Conservation (phyloP, 129 eudicot species). For the Flaveria bidentis region DNA sequence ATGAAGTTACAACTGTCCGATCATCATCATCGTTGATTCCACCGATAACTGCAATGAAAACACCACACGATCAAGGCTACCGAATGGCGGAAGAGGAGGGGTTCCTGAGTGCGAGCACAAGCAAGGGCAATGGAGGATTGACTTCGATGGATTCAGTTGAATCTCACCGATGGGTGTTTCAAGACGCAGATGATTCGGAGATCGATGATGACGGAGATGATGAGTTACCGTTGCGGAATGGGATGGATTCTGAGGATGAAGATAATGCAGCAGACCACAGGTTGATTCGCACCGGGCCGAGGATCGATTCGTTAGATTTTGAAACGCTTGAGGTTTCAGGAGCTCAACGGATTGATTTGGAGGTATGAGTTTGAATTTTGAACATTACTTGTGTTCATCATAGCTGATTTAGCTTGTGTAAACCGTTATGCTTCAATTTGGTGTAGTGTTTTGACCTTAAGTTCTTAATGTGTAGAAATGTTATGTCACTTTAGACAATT, state of each 20-base stretch:
- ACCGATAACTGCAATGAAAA: neutral
- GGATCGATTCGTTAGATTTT: slow-evolving; percentile 38
- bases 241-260: slow-evolving; percentile 58
- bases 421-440: neutral
- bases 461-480: neutral
- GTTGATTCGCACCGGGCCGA: slow-evolving; percentile 40
- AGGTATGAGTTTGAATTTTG: slow-evolving; percentile 13
- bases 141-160: slow-evolving; percentile 56
- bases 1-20: neutral
- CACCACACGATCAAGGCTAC: neutral
- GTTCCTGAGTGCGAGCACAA: slow-evolving; percentile 36
- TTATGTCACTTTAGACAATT: neutral
- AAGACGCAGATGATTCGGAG: slow-evolving; percentile 53
- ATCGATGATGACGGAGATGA: slow-evolving; percentile 38
- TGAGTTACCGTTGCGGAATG: slow-evolving; percentile 31
- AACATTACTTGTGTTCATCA: neutral
- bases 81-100: slow-evolving; percentile 47
- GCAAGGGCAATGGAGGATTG: slow-evolving; percentile 41
- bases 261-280: slow-evolving; percentile 45
- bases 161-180: slow-evolving; percentile 61
- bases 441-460: neutral
- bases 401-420: neutral
- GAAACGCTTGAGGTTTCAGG: slow-evolving; percentile 49
- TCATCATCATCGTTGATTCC: slow-evolving; percentile 17
- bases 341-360: slow-evolving; percentile 36